Base-by-base conservation (phyloP, 2,329 filamentous ascomycete species). In the Pseudonectria buxi region DNA sequence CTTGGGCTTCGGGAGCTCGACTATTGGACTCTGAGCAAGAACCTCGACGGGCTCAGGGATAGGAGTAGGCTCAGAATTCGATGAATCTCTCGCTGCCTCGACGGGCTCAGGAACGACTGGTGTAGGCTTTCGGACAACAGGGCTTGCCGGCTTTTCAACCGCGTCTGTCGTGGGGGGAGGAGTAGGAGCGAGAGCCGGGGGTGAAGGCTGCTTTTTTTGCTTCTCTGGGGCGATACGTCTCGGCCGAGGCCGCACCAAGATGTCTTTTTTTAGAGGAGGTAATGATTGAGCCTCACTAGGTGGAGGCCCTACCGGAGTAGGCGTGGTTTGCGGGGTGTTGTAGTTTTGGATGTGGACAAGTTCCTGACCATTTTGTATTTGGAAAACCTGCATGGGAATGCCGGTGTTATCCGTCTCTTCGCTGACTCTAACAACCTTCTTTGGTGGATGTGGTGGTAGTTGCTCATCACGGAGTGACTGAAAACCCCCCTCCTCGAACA, bases 401-500 rank as follows among this genome's bases (percentile, higher is more conserved):
- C 56, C 54, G 4, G 41, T 58, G 35, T 54, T 44, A 36, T 64
- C 65, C 7, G 61, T 47, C 47, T 56, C 37, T 40, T 66, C 49
- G 14, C 44, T 38, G 52, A 47, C 47, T 31, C 44, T 37, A 52
- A 47, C 47, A 30, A 43, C 53, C 10, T 42, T 41, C 7, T 35
- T 24, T 3, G 36, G 32, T 18, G 35, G 33, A 14, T 35, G 40
- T 7, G 50, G 41, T 32, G 54, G 53, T 3, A 55, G 37, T 9
- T 55, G 56, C 12, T 54, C 53, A 16, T 57, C 58, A 10, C 62
- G 57, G 7, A 65, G 47, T n/a, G 63, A 52, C 38, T 69, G 67
- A 10, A 64, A 58, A 2, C 67, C 61, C 11, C 77, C 71, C 15
- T 85, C 77, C 26, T 81, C 81, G 40, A 86, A 76, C 6, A 80